Evolutionary conservation across 1,284 basidiomycete genomes (phyloP).

Genomic region (Pyrrhoderma noxium): DNA sequence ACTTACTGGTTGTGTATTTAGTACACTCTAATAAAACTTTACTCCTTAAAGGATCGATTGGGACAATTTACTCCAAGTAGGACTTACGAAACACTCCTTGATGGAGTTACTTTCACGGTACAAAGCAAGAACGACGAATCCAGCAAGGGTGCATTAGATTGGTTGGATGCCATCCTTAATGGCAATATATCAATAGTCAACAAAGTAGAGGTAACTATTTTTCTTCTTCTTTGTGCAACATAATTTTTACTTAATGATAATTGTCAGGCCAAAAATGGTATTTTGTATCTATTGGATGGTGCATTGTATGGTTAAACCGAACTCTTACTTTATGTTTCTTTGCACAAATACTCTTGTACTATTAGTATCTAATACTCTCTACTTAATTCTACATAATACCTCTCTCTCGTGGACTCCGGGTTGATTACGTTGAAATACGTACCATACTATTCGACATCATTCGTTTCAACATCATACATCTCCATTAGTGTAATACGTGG

Average conservation of each 20-base stretch:
- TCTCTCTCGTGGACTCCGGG: background rate
- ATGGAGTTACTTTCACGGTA: constrained; percentile 48
- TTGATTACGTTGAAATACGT: too few species aligned
- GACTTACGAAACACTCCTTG: constrained; percentile 43
- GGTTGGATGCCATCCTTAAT: constrained; percentile 50
- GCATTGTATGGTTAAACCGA: constrained; percentile 31
- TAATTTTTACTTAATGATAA: constrained; percentile 4
- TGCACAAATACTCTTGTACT: background rate
- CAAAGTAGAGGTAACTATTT: constrained; percentile 45
- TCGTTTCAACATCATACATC: too few species aligned
- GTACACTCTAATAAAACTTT: background rate
- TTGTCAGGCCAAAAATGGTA: constrained; percentile 56
- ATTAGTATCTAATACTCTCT: background rate
- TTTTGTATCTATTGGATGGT: constrained; percentile 65
- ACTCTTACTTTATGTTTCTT: background rate
- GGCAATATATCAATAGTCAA: constrained; percentile 43
- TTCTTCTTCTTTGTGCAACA: constrained; percentile 21
- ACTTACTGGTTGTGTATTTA: too few species aligned
- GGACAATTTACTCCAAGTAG: constrained; percentile 33
- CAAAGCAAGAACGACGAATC: constrained; percentile 27
- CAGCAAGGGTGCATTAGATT: constrained; percentile 36
- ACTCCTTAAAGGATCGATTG: constrained; percentile 32
- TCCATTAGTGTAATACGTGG: too few species aligned
- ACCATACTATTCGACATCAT: too few species aligned
- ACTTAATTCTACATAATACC: background rate